These are phyloP conservation scores for Priceomyces castillae DNA, from an alignment of 805 yeast genomes.

Conservation along the genomic window DNA sequence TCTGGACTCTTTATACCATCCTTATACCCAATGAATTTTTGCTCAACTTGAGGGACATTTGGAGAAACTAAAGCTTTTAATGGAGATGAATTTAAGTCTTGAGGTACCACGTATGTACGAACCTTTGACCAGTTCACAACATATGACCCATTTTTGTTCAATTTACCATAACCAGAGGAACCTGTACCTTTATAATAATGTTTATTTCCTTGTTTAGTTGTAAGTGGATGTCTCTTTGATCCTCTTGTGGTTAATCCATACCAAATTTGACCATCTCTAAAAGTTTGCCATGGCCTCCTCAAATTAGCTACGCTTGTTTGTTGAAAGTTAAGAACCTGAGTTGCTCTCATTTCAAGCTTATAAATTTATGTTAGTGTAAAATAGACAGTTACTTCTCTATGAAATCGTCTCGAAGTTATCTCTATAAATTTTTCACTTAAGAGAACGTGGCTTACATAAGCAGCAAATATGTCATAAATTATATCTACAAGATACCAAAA, in stretches of 20 bases:
- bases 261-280: constrained; percentile 77
- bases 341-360: constrained; percentile 44
- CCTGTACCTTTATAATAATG: constrained; percentile 95
- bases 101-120: constrained; percentile 86
- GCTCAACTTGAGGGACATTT: constrained; percentile 65
- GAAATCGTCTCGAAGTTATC: neutral
- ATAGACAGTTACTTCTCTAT: neutral
- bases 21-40: constrained; percentile 63
- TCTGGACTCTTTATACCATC: constrained; percentile 74
- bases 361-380: neutral
- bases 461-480: no score
- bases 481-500: no score
- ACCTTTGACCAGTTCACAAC: constrained; percentile 80
- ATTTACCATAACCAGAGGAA: constrained; percentile 86
- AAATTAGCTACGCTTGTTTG: constrained; percentile 46
- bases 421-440: neutral
- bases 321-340: constrained; percentile 46
- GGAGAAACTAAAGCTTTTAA: constrained; percentile 79
- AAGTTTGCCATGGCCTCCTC: constrained; percentile 87
- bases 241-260: constrained; percentile 80
- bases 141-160: constrained; percentile 72
- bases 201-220: constrained; percentile 93
- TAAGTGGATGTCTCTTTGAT: constrained; percentile 75
- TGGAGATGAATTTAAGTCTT: constrained; percentile 29
- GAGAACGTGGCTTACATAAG: constrained; percentile 5